A percentile compares a stretch with the other conserved stretches of the same genome.
Evolutionary conservation across 2,329 filamentous ascomycete species (phyloP).

Genomic region (Aspergillus quadrilineatus): DNA sequence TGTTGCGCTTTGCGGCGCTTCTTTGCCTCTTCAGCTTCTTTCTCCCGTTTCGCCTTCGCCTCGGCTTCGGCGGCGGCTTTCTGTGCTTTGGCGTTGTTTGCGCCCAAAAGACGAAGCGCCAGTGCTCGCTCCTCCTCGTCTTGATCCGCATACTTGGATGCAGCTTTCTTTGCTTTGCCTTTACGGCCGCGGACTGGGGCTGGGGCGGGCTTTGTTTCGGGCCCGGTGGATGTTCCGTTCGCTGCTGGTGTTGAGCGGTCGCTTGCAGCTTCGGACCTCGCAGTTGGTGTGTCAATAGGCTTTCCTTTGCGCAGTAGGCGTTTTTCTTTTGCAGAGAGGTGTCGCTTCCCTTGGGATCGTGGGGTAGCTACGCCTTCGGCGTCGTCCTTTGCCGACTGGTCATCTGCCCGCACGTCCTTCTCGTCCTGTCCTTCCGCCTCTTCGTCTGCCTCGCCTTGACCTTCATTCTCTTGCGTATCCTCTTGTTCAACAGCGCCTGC

Average conservation of each 20-base stretch:
- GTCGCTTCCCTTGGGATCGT: conserved; percentile 25
- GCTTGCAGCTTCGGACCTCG: conserved; percentile 9
- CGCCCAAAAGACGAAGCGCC: conserved; percentile 83
- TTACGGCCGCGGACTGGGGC: conserved; percentile 66
- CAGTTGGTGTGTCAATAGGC: conserved; percentile 20
- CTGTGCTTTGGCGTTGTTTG: conserved; percentile 54
- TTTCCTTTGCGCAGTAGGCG: conserved; percentile 34
- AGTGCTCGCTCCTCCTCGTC: conserved; percentile 88
- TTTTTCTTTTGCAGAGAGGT: conserved; percentile 48
- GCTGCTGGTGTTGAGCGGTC: conserved; percentile 19
- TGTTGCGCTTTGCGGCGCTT: conserved; percentile 79
- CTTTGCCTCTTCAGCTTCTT: conserved; percentile 68
- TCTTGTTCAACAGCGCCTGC: conserved; percentile 44
- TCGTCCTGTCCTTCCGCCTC: conserved; percentile 30
- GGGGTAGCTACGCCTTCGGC: conserved; percentile 11
- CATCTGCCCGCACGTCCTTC: background rate
- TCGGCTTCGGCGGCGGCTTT: conserved; percentile 60
- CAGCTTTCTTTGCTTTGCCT: conserved; percentile 81
- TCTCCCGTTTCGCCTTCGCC: conserved; percentile 68
- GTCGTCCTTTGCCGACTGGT: conserved; percentile 12
- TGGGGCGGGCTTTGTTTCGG: conserved; percentile 19
- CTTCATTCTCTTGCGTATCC: conserved; percentile 19
- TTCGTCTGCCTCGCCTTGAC: conserved; percentile 30
- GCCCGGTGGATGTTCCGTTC: conserved; percentile 21
- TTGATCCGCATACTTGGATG: conserved; percentile 86